A percentile compares a stretch with the other conserved stretches of the same genome.
phyloP scores from a whole-genome alignment of 192 early-diverging fungal genomes.

The Powellomyces hirtus region DNA sequence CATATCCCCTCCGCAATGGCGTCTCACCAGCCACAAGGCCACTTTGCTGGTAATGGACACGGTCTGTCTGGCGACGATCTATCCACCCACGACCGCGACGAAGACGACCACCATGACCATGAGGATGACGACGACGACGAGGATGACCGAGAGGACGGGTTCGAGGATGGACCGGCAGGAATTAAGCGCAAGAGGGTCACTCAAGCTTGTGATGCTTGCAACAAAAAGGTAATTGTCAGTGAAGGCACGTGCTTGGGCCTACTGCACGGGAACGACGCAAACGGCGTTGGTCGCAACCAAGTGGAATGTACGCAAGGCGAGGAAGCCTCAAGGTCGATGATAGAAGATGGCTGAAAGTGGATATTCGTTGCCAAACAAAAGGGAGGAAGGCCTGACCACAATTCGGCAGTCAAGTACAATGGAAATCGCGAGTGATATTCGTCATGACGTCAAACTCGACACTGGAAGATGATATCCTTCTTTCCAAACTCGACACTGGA shows the following conservation, averaged over 20 bases:
- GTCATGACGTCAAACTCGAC: too few species aligned
- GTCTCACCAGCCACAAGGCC: too few species aligned
- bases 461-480: not conserved
- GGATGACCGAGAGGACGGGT: not conserved
- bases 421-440: not conserved
- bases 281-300: too few species aligned
- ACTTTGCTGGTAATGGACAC: not conserved
- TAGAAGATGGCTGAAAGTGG: too few species aligned
- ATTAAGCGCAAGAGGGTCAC: slow-evolving; percentile 64
- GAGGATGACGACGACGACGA: slow-evolving; percentile 9
- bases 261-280: too few species aligned
- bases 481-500: not conserved
- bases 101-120: not conserved
- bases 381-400: too few species aligned
- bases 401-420: not conserved
- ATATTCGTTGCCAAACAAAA: not conserved
- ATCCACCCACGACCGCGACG: not conserved
- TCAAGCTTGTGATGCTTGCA: slow-evolving; percentile 71
- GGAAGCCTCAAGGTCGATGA: too few species aligned
- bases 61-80: not conserved
- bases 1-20: too few species aligned
- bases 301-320: too few species aligned
- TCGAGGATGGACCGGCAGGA: slow-evolving; percentile 3
- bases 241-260: too few species aligned
- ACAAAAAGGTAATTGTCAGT: slow-evolving; percentile 55